A percentile compares a stretch with the other conserved stretches of the same genome.
These are phyloP conservation scores for Chaetomium fimeti DNA, from an alignment of 495 filamentous ascomycete genomes.

Conservation along the genomic window DNA sequence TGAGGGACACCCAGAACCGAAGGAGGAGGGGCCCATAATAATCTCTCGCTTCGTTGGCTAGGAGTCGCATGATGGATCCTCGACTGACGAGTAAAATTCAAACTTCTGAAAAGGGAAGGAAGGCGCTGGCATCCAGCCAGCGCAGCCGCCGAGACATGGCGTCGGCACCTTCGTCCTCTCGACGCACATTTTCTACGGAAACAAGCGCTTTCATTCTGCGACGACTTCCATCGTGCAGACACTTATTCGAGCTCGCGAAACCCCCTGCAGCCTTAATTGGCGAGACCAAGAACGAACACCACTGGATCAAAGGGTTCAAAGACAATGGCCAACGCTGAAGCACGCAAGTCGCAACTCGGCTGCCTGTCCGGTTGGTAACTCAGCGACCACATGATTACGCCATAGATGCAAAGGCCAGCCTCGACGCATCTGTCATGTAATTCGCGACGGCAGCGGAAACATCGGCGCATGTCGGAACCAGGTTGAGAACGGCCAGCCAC, in stretches of 20 bases:
- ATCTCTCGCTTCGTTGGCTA: not conserved
- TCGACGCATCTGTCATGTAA: not conserved
- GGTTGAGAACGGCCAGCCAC: no score
- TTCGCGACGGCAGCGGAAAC: not conserved
- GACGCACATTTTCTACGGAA: not conserved
- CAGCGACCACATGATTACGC: not conserved
- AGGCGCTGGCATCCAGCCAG: not conserved
- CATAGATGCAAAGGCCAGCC: not conserved
- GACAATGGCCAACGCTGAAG: not conserved
- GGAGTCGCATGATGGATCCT: not conserved
- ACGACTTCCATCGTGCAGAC: not conserved
- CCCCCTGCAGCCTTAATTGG: not conserved
- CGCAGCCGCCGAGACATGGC: slow-evolving; percentile 2
- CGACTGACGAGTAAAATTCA: slow-evolving; percentile 8
- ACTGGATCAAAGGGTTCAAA: not conserved
- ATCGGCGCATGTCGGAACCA: no score
- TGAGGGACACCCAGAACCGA: not conserved
- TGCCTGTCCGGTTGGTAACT: not conserved
- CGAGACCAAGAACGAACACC: not conserved
- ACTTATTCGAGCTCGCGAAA: not conserved
- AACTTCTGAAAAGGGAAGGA: slow-evolving; percentile 6
- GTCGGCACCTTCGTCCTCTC: not conserved
- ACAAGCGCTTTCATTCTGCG: slow-evolving; percentile 4
- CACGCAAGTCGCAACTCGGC: not conserved
- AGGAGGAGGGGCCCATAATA: not conserved